Conservation (phyloP, 2,329 filamentous ascomycete genomes). For the Ophiostoma tasmaniense region DNA sequence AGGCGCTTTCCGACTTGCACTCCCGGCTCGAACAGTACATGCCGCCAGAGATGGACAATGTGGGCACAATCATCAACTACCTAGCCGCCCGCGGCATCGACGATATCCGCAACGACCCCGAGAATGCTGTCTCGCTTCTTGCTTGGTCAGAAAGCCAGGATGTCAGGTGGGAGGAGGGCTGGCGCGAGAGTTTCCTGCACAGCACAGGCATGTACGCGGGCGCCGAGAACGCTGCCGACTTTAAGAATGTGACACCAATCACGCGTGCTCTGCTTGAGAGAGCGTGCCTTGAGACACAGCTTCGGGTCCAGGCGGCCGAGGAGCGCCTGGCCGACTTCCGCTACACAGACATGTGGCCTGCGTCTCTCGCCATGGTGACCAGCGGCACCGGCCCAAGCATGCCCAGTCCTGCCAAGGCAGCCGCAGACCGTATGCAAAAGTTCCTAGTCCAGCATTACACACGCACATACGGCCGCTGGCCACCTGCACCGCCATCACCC, state of each 20-base stretch:
- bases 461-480: constrained; percentile 52
- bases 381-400: constrained; percentile 26
- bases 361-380: constrained; percentile 26
- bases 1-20: constrained; percentile 55
- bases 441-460: constrained; percentile 54
- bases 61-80: constrained; percentile 53
- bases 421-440: constrained; percentile 50
- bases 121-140: constrained; percentile 52
- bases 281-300: constrained; percentile 52
- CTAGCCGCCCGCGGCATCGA: constrained; percentile 51
- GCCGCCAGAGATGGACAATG: constrained; percentile 46
- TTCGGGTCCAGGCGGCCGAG: constrained; percentile 54
- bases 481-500: constrained; percentile 27
- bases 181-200: constrained; percentile 59
- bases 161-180: constrained; percentile 58
- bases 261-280: constrained; percentile 55
- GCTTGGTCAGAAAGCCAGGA: constrained; percentile 56
- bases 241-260: constrained; percentile 49
- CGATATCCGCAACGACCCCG: constrained; percentile 53
- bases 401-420: constrained; percentile 38
- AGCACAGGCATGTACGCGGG: constrained; percentile 54
- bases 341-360: constrained; percentile 53
- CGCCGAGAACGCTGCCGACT: constrained; percentile 48
- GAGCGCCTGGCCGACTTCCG: constrained; percentile 52
- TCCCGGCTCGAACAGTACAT: constrained; percentile 51